phyloP scores from a whole-genome alignment of 345 rosid genomes.

The Moricandia moricandioides region DNA sequence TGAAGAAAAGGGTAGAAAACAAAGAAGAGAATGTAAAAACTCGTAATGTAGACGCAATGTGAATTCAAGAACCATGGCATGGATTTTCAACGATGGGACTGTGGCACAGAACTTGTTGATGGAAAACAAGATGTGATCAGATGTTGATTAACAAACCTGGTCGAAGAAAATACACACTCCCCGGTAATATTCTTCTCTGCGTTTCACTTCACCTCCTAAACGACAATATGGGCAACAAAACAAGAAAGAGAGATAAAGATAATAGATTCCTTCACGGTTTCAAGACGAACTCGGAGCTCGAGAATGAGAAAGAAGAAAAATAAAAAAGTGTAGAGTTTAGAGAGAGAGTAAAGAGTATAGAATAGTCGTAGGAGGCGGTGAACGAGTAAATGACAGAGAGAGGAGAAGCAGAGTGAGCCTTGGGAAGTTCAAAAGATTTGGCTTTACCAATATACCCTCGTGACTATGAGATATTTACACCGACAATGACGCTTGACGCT shows the following conservation, averaged over 20 bases:
- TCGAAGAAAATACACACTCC: not conserved
- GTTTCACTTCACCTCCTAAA: not conserved
- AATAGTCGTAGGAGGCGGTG: not conserved
- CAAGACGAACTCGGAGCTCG: slow-evolving; percentile 24
- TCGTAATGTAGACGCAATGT: not conserved
- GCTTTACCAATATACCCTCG: slow-evolving; percentile 7
- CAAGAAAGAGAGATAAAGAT: not conserved
- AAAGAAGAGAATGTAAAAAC: not conserved
- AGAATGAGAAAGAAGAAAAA: not conserved
- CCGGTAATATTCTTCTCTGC: not conserved
- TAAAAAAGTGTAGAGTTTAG: not conserved
- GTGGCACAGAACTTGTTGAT: no score
- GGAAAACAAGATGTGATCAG: not conserved
- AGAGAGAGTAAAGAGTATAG: not conserved
- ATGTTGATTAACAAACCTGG: slow-evolving; percentile 19
- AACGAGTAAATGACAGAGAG: slow-evolving; percentile 32
- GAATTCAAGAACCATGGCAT: not conserved
- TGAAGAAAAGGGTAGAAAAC: not conserved
- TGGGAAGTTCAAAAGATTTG: slow-evolving; percentile 33
- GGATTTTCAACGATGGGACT: not conserved
- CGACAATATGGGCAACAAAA: slow-evolving; percentile 6
- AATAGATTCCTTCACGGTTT: slow-evolving; percentile 11
- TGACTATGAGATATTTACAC: slow-evolving; percentile 17
- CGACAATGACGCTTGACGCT: slow-evolving; percentile 20
- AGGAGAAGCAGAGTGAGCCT: slow-evolving; percentile 13